Base-by-base conservation (phyloP, 2,329 filamentous ascomycete species). In the Paecilomyces formosus region DNA sequence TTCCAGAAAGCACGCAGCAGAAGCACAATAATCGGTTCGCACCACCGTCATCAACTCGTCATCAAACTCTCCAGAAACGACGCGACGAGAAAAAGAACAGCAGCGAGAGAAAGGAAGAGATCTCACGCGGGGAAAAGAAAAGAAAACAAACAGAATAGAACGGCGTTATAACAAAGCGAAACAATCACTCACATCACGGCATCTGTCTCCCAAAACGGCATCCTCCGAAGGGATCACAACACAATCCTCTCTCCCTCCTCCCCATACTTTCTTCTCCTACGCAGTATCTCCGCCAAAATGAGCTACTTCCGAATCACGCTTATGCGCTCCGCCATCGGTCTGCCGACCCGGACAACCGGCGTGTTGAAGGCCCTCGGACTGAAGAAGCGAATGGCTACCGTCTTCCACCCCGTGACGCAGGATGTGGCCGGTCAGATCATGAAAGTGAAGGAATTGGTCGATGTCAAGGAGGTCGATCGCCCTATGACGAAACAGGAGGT, bases 251-350 rank as follows among this genome's bases (percentile, higher is more conserved):
- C 58, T 22, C 31, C 33, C 11, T 45, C 33, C 53, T 24, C 15
- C 52, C 45, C 33, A 52, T 24, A 28, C 26, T 11, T 49, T 35
- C 33, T 52, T n/a, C 18, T 52, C 22, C 5, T 22, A 58, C 57
- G 45, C n/a, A 31, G 54, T 54, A 56, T n/a, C 15, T 60, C 35
- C 52, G 15, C 30, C 62, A 68, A 61, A 61, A 92, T 92, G 88
- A 81, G 86, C 59, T 96, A 84, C 81, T 97, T 97, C 82, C 88
- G 90, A 72, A 90, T 97, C 74, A 96, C 91, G 54, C 88, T 96
- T 58, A 85, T 94, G 77, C 90, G 92, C 71, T 92, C 88, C 58
- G 88, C 88, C 68, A 97, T 97, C 76, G 92, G 92, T 62, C 86
- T 97, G 53, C 92, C 93, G 5, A 78, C 84, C 69, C 88, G 90